Percentiles rank a stretch among this genome's conserved stretches.
Conservation (phyloP, 352 stramenopile genomes). For the Phytophthora crassamura region DNA sequence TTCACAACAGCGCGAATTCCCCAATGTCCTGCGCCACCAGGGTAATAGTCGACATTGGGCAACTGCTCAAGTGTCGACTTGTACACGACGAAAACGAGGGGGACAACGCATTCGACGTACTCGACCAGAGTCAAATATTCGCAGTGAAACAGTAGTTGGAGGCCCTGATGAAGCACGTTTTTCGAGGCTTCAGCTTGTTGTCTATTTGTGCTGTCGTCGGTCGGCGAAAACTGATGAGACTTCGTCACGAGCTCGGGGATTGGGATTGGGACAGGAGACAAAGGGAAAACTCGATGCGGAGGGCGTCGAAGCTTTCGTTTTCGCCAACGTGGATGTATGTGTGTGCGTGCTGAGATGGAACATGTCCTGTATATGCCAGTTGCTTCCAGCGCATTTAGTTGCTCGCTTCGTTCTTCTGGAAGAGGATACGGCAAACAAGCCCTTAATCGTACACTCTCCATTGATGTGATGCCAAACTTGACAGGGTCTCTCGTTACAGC, state of each 20-base stretch:
- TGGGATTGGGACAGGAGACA: neutral
- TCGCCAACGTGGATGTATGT: too few species aligned
- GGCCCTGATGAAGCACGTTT: constrained; percentile 4
- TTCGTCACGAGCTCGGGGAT: too few species aligned
- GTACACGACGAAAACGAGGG: constrained; percentile 33
- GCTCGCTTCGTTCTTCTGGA: too few species aligned
- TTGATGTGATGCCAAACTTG: too few species aligned
- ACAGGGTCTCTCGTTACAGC: too few species aligned
- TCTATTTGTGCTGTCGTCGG: neutral
- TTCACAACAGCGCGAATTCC: neutral
- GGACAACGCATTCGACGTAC: constrained; percentile 41
- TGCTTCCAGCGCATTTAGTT: too few species aligned
- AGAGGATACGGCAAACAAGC: too few species aligned
- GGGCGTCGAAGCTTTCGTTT: too few species aligned
- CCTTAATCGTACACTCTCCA: too few species aligned
- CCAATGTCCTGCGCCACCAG: neutral
- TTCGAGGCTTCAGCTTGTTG: neutral
- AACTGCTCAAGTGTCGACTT: constrained; percentile 34
- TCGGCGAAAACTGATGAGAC: neutral
- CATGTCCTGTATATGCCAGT: too few species aligned
- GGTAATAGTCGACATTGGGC: constrained; percentile 36
- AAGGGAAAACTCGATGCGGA: too few species aligned
- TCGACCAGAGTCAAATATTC: constrained; percentile 36
- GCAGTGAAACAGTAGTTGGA: constrained; percentile 38
- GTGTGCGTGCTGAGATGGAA: too few species aligned